Conservation (phyloP, 495 filamentous ascomycete genomes). For the Penicillium paxilli region DNA sequence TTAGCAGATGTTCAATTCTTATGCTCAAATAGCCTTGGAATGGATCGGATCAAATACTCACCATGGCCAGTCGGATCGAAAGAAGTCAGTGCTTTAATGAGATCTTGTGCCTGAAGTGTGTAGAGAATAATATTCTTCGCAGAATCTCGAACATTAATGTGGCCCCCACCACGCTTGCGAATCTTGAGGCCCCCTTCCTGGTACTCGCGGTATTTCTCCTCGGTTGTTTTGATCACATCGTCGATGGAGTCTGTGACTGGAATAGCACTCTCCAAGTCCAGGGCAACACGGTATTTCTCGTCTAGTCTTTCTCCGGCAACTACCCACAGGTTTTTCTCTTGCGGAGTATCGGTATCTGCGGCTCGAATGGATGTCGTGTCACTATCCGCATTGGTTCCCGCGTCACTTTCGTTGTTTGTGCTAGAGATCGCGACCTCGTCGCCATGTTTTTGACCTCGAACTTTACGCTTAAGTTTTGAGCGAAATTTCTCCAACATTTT, state of each 20-base stretch:
- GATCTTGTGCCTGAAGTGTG: not conserved
- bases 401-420: too few relatives aligned
- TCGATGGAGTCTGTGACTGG: conserved; percentile 4
- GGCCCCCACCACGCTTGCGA: not conserved
- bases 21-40: not conserved
- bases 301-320: too few relatives aligned
- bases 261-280: not conserved
- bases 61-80: conserved; percentile 16
- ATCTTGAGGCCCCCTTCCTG: conserved; percentile 7
- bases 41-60: not conserved
- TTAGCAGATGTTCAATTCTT: not conserved
- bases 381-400: too few relatives aligned
- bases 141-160: conserved; percentile 10
- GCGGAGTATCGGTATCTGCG: too few relatives aligned
- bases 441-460: too few relatives aligned
- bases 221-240: conserved; percentile 4
- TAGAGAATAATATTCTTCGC: conserved; percentile 5
- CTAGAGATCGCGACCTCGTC: too few relatives aligned
- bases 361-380: too few relatives aligned
- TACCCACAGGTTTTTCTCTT: too few relatives aligned
- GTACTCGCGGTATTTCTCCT: conserved; percentile 4
- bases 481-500: too few relatives aligned
- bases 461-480: too few relatives aligned
- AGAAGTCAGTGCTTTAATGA: conserved; percentile 1
- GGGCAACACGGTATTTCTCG: too few relatives aligned